Percentiles rank a stretch among this genome's conserved stretches.
These are phyloP conservation scores for Candida verbasci DNA, from an alignment of 805 yeast genomes.

Conservation along the genomic window DNA sequence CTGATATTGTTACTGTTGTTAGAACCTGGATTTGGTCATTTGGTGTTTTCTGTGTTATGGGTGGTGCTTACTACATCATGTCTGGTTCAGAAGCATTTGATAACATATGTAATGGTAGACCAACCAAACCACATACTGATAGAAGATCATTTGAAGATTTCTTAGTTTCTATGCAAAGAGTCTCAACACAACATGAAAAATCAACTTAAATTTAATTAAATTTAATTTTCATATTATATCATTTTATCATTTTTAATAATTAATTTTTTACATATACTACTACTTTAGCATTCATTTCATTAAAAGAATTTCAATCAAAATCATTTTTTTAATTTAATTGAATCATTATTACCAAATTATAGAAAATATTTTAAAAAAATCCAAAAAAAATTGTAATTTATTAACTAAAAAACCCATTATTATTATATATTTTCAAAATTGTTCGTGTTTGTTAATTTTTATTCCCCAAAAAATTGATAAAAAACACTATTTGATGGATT, in stretches of 20 bases:
- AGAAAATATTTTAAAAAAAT: not conserved
- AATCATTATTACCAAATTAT: too few species aligned
- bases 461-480: not conserved
- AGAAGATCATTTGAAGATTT: constrained; percentile 76
- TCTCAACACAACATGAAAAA: constrained; percentile 85
- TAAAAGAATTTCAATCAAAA: too few species aligned
- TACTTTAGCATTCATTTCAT: too few species aligned
- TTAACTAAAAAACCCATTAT: not conserved
- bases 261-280: too few species aligned
- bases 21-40: constrained; percentile 94
- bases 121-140: constrained; percentile 50
- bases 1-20: constrained; percentile 90
- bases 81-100: constrained; percentile 75
- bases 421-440: too few species aligned
- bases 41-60: constrained; percentile 94
- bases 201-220: constrained; percentile 45
- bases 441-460: not conserved
- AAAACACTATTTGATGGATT: too few species aligned
- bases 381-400: not conserved
- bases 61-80: constrained; percentile 96
- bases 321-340: too few species aligned
- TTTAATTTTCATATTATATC: too few species aligned
- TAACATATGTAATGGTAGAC: constrained; percentile 80
- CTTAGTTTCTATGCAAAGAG: constrained; percentile 84
- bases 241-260: too few species aligned